Base-by-base conservation (phyloP, 1,139 yeast species). In the Kodamaea suecica region DNA sequence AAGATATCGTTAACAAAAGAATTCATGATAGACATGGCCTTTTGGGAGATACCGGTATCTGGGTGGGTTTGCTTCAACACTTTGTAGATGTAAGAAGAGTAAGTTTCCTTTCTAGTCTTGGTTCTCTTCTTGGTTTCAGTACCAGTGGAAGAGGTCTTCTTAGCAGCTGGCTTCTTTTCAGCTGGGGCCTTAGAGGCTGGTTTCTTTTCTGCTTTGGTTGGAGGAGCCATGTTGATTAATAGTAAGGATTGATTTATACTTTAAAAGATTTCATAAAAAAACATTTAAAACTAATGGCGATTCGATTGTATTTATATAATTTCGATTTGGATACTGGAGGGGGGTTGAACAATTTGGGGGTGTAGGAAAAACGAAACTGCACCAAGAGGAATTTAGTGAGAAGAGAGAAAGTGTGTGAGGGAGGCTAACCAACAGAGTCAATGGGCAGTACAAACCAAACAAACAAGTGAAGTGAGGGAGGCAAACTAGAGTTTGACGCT, bases 121-220 rank as follows among this genome's bases (percentile, higher is more conserved):
- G 88, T 66, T 79, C 95, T 88, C 88, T 86, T 90, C 82, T 88
- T 90, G 66, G 81, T 72, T 57, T 81, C 94, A 44, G 85, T 79
- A 47, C 84, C 64, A 45, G 57, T 40, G 17, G 39, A 24, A 27
- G 79, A 63, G 60, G 97, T 88, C 79, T 90, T 92, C 82, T 90
- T 92, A 64, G 95, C 95, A 58, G 80, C 82, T 66, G 88, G 87
- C 76, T 87, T 88, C 84, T 90, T 88, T 71, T 85, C 95, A 73
- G 95, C 95, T 66, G 95, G 95, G 57, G 96, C 95, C 78, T 90
- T 90, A 57, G 96, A 88, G 67, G 97, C 97, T 63, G 96, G 96
- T 79, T 87, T 86, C 84, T 88, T 87, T 74, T 88, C 95, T 70
- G 95, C 92, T 73, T 86, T 87, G 16, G 41, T 34, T 36, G 50